phyloP scores from a whole-genome alignment of 1,284 basidiomycete species.

The Leccinum holopus region DNA sequence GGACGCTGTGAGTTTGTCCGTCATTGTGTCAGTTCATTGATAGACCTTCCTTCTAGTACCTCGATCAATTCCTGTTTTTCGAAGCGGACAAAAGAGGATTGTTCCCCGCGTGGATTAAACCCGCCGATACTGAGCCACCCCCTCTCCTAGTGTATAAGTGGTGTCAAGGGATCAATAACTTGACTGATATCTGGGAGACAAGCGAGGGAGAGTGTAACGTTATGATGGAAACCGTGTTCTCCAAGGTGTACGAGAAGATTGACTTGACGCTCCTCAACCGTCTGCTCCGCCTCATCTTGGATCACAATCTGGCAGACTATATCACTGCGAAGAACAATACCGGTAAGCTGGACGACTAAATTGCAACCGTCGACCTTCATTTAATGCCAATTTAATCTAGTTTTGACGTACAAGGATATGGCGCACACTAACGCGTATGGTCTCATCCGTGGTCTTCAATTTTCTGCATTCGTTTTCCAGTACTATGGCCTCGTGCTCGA shows the following conservation, averaged over 20 bases:
- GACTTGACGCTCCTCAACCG: constrained; percentile 93
- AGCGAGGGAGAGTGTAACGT: constrained; percentile 95
- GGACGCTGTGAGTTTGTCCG: too few relatives aligned
- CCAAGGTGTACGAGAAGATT: constrained; percentile 97
- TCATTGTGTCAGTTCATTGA: too few relatives aligned
- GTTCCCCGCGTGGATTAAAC: too few relatives aligned
- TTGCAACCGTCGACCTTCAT: neutral
- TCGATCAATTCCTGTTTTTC: too few relatives aligned
- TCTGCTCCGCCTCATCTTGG: constrained; percentile 88
- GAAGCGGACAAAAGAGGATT: too few relatives aligned
- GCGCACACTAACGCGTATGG: constrained; percentile 78
- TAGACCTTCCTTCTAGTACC: too few relatives aligned
- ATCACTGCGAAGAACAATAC: constrained; percentile 98
- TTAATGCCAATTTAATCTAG: constrained; percentile 32
- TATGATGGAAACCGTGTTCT: constrained; percentile 95
- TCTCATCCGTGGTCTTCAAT: constrained; percentile 88
- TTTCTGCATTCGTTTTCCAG: too few relatives aligned
- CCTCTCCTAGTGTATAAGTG: too few relatives aligned
- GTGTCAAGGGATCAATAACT: constrained; percentile 33
- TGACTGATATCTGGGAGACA: constrained; percentile 96
- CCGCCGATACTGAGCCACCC: too few relatives aligned
- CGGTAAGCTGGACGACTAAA: constrained; percentile 36
- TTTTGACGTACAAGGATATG: constrained; percentile 62
- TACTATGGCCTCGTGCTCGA: too few relatives aligned
- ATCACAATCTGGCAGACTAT: constrained; percentile 97